Conservation (phyloP, 352 stramenopile genomes). For the Phytophthora sansomeana region DNA sequence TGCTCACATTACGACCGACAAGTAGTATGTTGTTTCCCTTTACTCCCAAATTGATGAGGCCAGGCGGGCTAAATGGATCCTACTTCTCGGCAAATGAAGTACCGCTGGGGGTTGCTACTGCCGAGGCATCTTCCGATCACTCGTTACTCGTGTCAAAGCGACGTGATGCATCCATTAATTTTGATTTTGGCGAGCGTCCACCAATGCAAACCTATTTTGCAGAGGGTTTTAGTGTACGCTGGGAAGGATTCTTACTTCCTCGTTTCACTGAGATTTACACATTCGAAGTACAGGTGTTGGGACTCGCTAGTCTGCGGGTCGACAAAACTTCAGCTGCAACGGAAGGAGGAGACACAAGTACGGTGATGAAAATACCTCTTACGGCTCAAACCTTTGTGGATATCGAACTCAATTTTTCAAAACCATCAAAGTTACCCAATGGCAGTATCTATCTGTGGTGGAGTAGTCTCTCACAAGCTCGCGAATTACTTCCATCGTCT, state of each 20-base stretch:
- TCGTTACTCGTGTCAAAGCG: conserved; percentile 33
- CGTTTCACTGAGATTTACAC: conserved; percentile 65
- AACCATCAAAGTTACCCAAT: conserved; percentile 40
- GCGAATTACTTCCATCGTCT: conserved; percentile 49
- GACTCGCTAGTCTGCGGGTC: conserved; percentile 45
- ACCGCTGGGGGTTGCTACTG: conserved; percentile 21
- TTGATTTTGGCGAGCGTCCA: conserved; percentile 55
- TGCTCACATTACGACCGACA: conserved; percentile 41
- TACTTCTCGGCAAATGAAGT: conserved; percentile 52
- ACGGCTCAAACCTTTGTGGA: conserved; percentile 48
- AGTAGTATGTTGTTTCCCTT: conserved; percentile 42
- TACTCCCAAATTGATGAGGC: conserved; percentile 54
- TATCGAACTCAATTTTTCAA: conserved; percentile 63
- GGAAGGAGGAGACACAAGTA: conserved; percentile 9
- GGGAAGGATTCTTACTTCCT: conserved; percentile 61
- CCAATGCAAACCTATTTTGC: conserved; percentile 46
- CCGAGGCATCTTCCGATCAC: conserved; percentile 24
- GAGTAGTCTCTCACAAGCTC: conserved; percentile 59
- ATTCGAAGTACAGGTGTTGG: conserved; percentile 50
- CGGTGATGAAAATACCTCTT: conserved; percentile 30
- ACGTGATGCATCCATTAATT: conserved; percentile 47
- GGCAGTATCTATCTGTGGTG: conserved; percentile 55
- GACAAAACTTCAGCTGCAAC: conserved; percentile 17
- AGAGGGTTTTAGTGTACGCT: conserved; percentile 65
- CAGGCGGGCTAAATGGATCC: conserved; percentile 62